phyloP scores from a whole-genome alignment of 768 basidiomycete genomes.

The Leccinum boreale region DNA sequence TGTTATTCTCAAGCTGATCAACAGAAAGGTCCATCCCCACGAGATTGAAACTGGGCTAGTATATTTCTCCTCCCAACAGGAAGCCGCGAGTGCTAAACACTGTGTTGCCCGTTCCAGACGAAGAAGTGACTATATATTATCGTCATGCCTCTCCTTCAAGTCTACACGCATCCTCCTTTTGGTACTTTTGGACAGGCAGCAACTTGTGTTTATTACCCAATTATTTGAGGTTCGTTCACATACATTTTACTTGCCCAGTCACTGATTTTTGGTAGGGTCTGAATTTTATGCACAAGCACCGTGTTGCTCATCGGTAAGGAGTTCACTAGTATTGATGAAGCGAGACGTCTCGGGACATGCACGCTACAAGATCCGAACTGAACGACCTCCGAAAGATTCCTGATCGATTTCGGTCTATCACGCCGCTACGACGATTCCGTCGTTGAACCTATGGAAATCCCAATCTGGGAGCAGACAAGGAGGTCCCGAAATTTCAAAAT shows the following conservation, averaged over 20 bases:
- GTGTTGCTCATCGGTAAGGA: background rate
- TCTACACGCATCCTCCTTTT: background rate
- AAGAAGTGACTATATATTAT: slow-evolving; percentile 3
- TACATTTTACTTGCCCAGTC: background rate
- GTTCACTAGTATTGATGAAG: background rate
- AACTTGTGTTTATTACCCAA: background rate
- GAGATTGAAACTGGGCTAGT: slow-evolving; percentile 29
- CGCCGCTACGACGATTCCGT: too few relatives aligned
- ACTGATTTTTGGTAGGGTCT: background rate
- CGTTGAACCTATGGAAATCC: background rate
- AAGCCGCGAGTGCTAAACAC: slow-evolving; percentile 25
- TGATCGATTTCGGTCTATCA: too few relatives aligned
- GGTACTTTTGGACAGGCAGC: background rate
- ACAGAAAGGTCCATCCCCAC: slow-evolving; percentile 12
- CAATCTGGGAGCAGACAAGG: background rate
- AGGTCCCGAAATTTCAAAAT: background rate
- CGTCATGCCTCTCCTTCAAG: slow-evolving; percentile 16
- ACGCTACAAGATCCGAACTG: too few relatives aligned
- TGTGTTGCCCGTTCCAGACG: slow-evolving; percentile 20
- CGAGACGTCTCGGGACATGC: too few relatives aligned
- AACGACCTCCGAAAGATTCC: too few relatives aligned
- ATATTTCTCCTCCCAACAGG: slow-evolving; percentile 11
- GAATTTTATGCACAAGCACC: background rate
- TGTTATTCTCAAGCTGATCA: slow-evolving; percentile 32
- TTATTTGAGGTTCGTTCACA: background rate